A percentile compares a stretch with the other conserved stretches of the same genome.
These are phyloP conservation scores for Filobasidium wieringae DNA, from an alignment of 768 basidiomycete genomes.

Conservation along the genomic window DNA sequence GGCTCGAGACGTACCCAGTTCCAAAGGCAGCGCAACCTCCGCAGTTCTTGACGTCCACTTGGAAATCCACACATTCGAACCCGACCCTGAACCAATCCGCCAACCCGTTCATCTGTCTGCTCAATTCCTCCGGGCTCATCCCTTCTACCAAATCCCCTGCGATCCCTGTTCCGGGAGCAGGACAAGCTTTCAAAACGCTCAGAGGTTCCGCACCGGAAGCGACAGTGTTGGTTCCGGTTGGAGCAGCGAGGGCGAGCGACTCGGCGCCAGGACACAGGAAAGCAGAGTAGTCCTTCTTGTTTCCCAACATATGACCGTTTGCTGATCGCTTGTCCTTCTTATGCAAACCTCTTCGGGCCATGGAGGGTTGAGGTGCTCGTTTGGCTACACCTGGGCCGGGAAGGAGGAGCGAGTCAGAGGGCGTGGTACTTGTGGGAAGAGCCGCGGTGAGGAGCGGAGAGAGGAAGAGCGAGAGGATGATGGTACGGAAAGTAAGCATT, in stretches of 20 bases:
- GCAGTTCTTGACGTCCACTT: conserved; percentile 35
- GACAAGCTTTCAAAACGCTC: conserved; percentile 7
- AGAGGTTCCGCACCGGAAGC: too few relatives aligned
- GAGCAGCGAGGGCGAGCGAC: conserved; percentile 27
- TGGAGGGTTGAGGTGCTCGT: background rate
- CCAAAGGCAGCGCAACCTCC: conserved; percentile 38
- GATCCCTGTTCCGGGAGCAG: conserved; percentile 18
- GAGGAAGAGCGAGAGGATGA: background rate
- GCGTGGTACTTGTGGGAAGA: background rate
- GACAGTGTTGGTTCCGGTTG: conserved; percentile 7
- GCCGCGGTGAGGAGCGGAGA: background rate
- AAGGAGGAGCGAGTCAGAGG: background rate
- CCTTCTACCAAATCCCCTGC: conserved; percentile 9
- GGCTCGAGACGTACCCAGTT: conserved; percentile 26
- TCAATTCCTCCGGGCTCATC: conserved; percentile 16
- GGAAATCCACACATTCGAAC: conserved; percentile 39
- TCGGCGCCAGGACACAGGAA: conserved; percentile 36
- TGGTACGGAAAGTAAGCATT: background rate
- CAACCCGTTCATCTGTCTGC: conserved; percentile 23
- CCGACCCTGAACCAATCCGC: conserved; percentile 39
- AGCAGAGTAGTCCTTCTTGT: conserved; percentile 37
- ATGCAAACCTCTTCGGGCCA: background rate
- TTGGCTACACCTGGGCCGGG: background rate
- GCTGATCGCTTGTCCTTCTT: background rate
- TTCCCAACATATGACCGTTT: background rate